Conservation (phyloP, 2,329 filamentous ascomycete genomes). For the Calonectria hongkongensis region DNA sequence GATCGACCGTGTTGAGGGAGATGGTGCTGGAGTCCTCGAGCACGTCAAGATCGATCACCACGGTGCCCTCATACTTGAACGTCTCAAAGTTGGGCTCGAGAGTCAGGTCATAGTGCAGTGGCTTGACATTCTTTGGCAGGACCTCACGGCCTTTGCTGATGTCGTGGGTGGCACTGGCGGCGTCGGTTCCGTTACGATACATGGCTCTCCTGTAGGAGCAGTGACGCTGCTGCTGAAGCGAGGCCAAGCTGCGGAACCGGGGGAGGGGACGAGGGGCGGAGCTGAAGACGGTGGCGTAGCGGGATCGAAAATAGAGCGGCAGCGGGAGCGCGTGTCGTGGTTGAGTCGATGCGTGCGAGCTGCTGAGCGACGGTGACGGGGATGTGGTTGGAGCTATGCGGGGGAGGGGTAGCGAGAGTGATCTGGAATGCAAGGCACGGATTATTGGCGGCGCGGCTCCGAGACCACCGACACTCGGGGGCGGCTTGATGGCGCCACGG, state of each 20-base stretch:
- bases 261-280: conserved; percentile 15
- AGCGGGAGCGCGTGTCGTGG: neutral
- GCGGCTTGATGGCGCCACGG: neutral
- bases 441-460: conserved; percentile 47
- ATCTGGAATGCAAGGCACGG: conserved; percentile 48
- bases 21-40: conserved; percentile 89
- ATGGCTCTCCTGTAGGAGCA: conserved; percentile 57
- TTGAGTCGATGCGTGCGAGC: conserved; percentile 19
- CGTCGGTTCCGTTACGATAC: conserved; percentile 54
- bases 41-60: conserved; percentile 91
- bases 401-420: conserved; percentile 49
- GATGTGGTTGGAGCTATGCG: conserved; percentile 42
- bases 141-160: conserved; percentile 78
- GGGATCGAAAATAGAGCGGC: conserved; percentile 13
- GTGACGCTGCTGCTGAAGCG: conserved; percentile 50
- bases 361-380: conserved; percentile 33
- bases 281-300: conserved; percentile 3
- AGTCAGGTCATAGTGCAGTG: conserved; percentile 92
- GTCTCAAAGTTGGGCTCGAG: conserved; percentile 93
- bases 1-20: conserved; percentile 89
- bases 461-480: conserved; percentile 6
- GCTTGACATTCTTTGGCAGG: conserved; percentile 92
- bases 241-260: conserved; percentile 33
- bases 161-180: conserved; percentile 52
- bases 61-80: conserved; percentile 89